Percentiles rank a stretch among this genome's conserved stretches.
Conservation (phyloP, 768 basidiomycete species). For the Naganishia onofrii region DNA sequence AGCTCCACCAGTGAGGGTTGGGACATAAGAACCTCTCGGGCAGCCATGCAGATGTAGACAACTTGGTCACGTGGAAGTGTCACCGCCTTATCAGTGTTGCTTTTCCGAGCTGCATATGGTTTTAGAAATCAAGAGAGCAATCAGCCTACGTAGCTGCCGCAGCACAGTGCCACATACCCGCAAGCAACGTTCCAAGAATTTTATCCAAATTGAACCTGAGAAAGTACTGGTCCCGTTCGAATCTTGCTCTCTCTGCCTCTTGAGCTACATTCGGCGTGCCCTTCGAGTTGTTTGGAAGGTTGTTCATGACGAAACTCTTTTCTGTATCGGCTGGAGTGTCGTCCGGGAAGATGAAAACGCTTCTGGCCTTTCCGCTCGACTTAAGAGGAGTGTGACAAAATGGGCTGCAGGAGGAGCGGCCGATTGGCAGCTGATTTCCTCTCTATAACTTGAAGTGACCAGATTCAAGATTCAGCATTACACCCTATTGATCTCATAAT, state of each 20-base stretch:
- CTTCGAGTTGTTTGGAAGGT: not conserved
- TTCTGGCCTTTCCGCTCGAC: too few relatives aligned
- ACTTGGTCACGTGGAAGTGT: not conserved
- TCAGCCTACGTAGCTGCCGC: not conserved
- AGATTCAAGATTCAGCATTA: too few relatives aligned
- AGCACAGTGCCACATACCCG: not conserved
- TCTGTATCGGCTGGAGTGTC: too few relatives aligned
- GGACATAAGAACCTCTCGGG: constrained; percentile 11
- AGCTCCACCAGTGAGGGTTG: constrained; percentile 14
- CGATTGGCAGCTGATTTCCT: too few relatives aligned
- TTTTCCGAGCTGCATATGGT: not conserved
- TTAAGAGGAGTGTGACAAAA: too few relatives aligned
- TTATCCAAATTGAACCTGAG: constrained; percentile 8
- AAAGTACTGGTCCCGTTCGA: constrained; percentile 3
- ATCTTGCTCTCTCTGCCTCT: not conserved
- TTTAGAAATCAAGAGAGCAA: not conserved
- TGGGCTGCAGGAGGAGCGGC: too few relatives aligned
- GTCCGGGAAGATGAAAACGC: too few relatives aligned
- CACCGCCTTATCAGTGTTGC: not conserved
- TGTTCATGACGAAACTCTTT: not conserved
- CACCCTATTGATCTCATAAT: too few relatives aligned
- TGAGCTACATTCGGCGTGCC: not conserved
- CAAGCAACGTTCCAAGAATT: not conserved
- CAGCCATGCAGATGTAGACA: constrained; percentile 7
- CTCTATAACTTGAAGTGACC: too few relatives aligned